Percentiles rank a stretch among this genome's conserved stretches.
phyloP scores from a whole-genome alignment of 2,329 filamentous ascomycete genomes.

The Pyrenochaeta sp. region DNA sequence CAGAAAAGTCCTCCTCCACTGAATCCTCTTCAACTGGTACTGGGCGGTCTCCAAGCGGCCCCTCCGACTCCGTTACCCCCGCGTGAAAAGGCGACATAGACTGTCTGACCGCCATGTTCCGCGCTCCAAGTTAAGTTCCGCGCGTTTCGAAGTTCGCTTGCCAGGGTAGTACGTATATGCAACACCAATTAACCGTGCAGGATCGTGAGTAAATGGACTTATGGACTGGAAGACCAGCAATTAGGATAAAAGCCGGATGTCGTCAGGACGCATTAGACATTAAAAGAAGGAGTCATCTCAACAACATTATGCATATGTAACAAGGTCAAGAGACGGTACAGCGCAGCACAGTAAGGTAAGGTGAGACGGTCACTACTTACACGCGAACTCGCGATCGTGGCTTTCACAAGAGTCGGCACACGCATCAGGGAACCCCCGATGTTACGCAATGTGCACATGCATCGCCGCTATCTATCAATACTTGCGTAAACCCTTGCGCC shows the following conservation, averaged over 20 bases:
- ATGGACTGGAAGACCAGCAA: neutral
- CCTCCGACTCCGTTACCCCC: neutral
- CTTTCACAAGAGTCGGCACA: conserved; percentile 6
- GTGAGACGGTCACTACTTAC: conserved; percentile 4
- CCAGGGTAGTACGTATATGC: neutral
- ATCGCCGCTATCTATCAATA: conserved; percentile 1
- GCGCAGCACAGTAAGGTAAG: neutral
- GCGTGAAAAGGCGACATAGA: neutral
- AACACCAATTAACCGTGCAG: neutral
- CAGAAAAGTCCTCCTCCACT: too few species aligned
- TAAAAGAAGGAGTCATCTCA: neutral
- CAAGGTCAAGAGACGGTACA: neutral
- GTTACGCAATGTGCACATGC: neutral
- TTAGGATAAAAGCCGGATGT: conserved; percentile 4
- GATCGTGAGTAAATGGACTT: neutral
- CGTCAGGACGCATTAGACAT: conserved; percentile 5
- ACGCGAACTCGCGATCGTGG: conserved; percentile 2
- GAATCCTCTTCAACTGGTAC: neutral
- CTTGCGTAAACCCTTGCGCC: neutral
- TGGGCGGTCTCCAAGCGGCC: neutral
- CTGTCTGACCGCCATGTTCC: conserved; percentile 2
- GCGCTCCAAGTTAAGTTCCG: neutral
- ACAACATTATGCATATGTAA: neutral
- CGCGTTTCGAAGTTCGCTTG: neutral
- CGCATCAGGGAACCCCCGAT: conserved; percentile 8